A percentile compares a stretch with the other conserved stretches of the same genome.
These are phyloP conservation scores for Eremochloa ophiuroides DNA, from an alignment of 176 grass and related monocot genomes.

Conservation along the genomic window DNA sequence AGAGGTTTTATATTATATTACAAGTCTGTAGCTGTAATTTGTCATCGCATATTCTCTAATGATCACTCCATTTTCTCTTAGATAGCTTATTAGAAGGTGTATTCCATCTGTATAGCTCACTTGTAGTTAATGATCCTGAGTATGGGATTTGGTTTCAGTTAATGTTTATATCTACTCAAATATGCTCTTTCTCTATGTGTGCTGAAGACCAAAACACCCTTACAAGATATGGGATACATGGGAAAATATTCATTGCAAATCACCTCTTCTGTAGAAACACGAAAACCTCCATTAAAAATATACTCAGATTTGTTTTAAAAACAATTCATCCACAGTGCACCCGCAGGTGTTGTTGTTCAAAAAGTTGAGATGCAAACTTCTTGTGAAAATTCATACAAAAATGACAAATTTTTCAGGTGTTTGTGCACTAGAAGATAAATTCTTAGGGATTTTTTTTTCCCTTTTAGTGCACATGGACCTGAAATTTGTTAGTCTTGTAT, in stretches of 20 bases:
- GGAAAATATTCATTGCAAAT: not conserved
- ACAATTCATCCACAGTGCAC: not conserved
- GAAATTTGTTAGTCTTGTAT: not conserved
- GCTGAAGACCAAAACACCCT: not conserved
- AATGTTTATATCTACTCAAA: not conserved
- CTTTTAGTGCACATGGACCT: not conserved
- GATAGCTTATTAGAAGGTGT: slow-evolving; percentile 11
- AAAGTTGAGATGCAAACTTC: not conserved
- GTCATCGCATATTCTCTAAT: not conserved
- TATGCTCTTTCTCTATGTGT: not conserved
- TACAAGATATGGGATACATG: not conserved
- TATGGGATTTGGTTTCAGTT: not conserved
- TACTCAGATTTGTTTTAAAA: too few species aligned
- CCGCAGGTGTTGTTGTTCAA: not conserved
- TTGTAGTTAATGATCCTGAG: not conserved
- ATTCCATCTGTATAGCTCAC: not conserved
- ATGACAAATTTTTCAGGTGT: not conserved
- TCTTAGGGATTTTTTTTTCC: not conserved
- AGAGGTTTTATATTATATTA: not conserved
- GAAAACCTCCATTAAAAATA: not conserved
- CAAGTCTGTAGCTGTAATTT: not conserved
- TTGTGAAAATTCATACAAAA: not conserved
- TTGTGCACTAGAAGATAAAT: not conserved
- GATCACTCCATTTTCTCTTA: not conserved
- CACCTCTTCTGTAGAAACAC: not conserved